Base-by-base conservation (phyloP, 192 early-diverging fungal species). In the Gigaspora rosea region DNA sequence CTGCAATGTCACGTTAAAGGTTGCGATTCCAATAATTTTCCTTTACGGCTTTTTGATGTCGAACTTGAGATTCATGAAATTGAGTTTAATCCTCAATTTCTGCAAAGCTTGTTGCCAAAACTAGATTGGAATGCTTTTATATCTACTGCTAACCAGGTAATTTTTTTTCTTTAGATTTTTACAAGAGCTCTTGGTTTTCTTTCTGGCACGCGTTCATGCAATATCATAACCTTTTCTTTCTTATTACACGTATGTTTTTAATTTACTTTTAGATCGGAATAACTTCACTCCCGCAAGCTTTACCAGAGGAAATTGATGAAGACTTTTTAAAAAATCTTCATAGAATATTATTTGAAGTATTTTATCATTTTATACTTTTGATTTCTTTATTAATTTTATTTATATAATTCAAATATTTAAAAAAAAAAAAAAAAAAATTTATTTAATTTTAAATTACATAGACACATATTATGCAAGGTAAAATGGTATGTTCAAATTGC, bases 1-100 rank as follows among this genome's bases (percentile, higher is more conserved):
- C 90, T 99, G 69, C 94, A 96, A 86, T 99, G 97, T 91, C 94
- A 97, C 80, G 97, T 94, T 81, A 97, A 95, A 84, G 90, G 90
- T 85, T 99, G 97, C 88, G 90, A 88, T n/a, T 86, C 85, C 76
- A 91, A 92, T 81, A 95, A 93, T 86, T 99, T 94, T 78, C 97
- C 97, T n/a, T 88, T 99, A 20, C 85, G 88, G 56, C 85, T 99
- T 80, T 86, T 91, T 76, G 91, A 97, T 50, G 92, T 88, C 15
- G 88, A 94, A 76, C 83, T 97, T 18, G 95, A 97, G 81, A 83
- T 91, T 73, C 82, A 90, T 70, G 96, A 97, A 76, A 92, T 91
- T n/a, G 96, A 97, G 56, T 89, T 91, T 76, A 95, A 94, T 82
- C 85, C 91, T 54, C 92, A 92, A 70, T 97, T 98, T 82, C 82